Base-by-base conservation (phyloP, 345 rosid genomes). In the Cardamine chenopodiifolia region DNA sequence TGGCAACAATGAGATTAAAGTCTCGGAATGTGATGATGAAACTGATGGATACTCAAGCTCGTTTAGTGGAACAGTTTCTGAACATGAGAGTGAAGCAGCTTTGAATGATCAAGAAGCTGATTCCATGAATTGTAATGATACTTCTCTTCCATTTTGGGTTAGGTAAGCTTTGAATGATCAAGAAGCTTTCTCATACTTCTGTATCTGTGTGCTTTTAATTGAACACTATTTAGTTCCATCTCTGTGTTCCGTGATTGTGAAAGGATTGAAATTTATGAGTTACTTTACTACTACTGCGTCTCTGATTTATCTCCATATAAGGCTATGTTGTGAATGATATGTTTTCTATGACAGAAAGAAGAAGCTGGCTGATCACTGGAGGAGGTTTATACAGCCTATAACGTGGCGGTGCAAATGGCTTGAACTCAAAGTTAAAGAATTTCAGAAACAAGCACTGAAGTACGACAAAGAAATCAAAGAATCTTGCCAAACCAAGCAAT, bases 341-440 rank as follows among this genome's bases (percentile, higher is more conserved):
- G 56, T 31, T 13, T 3, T 14, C 17, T 19, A 25, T 70, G 62
- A 14, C 68, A 86, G 93, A 79, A 95, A 90, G 85, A 91, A 74
- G 78, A 90, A 82, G 88, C 42, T 89, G 84, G 85, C 90, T 6
- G 89, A 89, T 83, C 97, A 88, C 15, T 93, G 97, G 96, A 82
- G 80, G 80, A 86, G 72, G 79, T 89, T 83, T 72, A 77, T 89
- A 76, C 89, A 69, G 62, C 97, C 98, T 63, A 73, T 91, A 40
- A 79, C 50, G 85, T 93, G 96, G 98, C 84, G 89, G 2, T 89
- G 91, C 76, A 88, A 88, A 85, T 85, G 96, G 97, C 55, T 85
- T 42, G 97, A 93, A 66, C 81, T 91, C 70, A 89, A 79, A 65
- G 77, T 87, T 49, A 89, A 64, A 76, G 85, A 89, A 53, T 15